Evolutionary conservation across 306 rosid species (phyloP).

Genomic region (Phaseolus lunatus): DNA sequence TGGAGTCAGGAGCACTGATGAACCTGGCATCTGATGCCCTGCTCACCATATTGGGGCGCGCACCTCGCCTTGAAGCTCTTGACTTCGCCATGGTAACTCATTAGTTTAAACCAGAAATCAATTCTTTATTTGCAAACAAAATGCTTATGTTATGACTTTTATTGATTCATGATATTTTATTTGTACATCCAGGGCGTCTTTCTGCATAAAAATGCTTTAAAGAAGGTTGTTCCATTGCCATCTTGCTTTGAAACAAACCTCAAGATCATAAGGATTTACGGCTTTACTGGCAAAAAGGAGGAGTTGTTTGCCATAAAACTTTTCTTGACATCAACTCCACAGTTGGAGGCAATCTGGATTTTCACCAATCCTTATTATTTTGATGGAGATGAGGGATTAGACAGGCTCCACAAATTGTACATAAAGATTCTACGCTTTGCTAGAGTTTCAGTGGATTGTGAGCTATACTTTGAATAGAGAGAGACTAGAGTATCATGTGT

Average conservation of each 20-base stretch:
- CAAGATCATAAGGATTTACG: not conserved
- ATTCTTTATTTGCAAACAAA: not conserved
- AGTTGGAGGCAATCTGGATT: constrained; percentile 7
- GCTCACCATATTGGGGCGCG: not conserved
- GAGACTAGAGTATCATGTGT: not conserved
- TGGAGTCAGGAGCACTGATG: not conserved
- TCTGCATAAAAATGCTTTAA: not conserved
- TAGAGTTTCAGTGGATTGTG: not conserved
- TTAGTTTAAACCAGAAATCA: not conserved
- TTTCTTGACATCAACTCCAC: not conserved
- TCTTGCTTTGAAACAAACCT: not conserved
- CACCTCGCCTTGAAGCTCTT: constrained; percentile 1
- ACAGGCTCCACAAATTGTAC: not conserved
- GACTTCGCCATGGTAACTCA: constrained; percentile 20
- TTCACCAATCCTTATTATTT: not conserved
- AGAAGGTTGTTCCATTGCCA: not conserved
- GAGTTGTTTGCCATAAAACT: constrained; percentile 30
- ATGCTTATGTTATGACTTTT: not conserved
- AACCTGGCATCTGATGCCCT: constrained; percentile 14
- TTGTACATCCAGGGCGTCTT: not conserved
- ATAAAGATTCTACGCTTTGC: not conserved
- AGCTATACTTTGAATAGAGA: not conserved
- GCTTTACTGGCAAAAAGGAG: not conserved
- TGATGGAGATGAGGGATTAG: not conserved
- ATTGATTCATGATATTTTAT: not conserved